Conservation (phyloP, 2,329 filamentous ascomycete genomes). For the Cryphonectria carpinicola region DNA sequence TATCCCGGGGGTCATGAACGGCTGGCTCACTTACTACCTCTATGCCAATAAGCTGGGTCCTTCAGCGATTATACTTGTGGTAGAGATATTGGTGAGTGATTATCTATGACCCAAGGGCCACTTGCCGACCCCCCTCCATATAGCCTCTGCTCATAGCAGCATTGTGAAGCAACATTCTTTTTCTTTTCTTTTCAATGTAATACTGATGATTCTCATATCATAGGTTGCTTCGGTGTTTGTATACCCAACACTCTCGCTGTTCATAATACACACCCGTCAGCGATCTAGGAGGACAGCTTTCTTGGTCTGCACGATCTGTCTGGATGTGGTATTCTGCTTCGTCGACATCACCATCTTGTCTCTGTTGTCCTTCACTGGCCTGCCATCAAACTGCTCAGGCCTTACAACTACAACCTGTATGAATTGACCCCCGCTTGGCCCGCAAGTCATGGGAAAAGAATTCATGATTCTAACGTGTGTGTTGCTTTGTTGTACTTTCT, state of each 20-base stretch:
- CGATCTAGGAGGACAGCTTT: slow-evolving; percentile 34
- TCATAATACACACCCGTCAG: slow-evolving; percentile 38
- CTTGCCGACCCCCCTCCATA: background rate
- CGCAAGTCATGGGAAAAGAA: background rate
- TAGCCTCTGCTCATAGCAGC: background rate
- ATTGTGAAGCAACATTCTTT: slow-evolving; percentile 16
- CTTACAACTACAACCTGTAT: slow-evolving; percentile 33
- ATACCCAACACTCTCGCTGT: slow-evolving; percentile 39
- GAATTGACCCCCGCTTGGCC: background rate
- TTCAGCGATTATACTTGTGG: slow-evolving; percentile 35
- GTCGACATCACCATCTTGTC: slow-evolving; percentile 40
- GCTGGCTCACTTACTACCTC: slow-evolving; percentile 40
- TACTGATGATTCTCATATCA: background rate
- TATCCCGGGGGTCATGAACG: slow-evolving; percentile 39
- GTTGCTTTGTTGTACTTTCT: background rate
- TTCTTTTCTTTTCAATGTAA: background rate
- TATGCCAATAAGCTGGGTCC: slow-evolving; percentile 35
- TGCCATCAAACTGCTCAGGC: slow-evolving; percentile 41
- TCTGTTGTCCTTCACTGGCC: slow-evolving; percentile 39
- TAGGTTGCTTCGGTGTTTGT: slow-evolving; percentile 38
- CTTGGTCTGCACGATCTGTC: slow-evolving; percentile 36
- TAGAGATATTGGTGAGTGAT: slow-evolving; percentile 42
- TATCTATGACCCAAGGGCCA: background rate
- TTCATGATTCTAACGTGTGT: background rate
- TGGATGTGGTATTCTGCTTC: slow-evolving; percentile 39